Percentiles rank a stretch among this genome's conserved stretches.
These are phyloP conservation scores for Musa troglodytarum DNA, from an alignment of 176 grass and related monocot species.

Conservation along the genomic window DNA sequence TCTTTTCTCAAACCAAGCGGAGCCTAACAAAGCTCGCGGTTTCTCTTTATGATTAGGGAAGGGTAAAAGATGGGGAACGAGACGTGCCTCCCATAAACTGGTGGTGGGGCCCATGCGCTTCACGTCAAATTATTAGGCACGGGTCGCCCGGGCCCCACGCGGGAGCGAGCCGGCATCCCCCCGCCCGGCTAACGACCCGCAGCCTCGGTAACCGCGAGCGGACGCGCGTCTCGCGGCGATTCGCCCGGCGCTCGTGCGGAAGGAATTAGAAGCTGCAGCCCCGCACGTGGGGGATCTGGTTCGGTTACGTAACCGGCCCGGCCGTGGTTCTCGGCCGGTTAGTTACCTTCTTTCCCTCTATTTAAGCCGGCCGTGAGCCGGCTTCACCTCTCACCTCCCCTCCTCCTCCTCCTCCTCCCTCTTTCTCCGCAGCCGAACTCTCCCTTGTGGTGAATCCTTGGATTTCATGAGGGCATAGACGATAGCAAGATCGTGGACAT, in stretches of 20 bases:
- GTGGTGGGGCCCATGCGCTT: background rate
- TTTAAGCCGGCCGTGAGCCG: constrained; percentile 46
- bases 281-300: constrained; percentile 18
- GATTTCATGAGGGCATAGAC: background rate
- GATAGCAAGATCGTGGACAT: constrained; percentile 46
- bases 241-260: background rate
- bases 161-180: background rate
- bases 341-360: constrained; percentile 18
- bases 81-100: too few species aligned
- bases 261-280: background rate
- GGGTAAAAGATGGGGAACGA: too few species aligned
- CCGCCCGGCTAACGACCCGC: background rate
- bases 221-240: background rate
- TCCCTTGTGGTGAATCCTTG: too few species aligned
- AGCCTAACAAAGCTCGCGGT: too few species aligned
- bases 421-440: background rate
- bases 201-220: background rate
- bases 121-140: background rate
- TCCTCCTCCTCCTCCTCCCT: constrained; percentile 2
- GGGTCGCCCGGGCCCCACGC: background rate
- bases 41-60: too few species aligned
- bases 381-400: constrained; percentile 28
- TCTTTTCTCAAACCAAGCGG: too few species aligned
- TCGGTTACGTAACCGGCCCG: constrained; percentile 39
- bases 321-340: constrained; percentile 13